phyloP scores from a whole-genome alignment of 2,329 filamentous ascomycete genomes.

The Calonectria hongkongensis region DNA sequence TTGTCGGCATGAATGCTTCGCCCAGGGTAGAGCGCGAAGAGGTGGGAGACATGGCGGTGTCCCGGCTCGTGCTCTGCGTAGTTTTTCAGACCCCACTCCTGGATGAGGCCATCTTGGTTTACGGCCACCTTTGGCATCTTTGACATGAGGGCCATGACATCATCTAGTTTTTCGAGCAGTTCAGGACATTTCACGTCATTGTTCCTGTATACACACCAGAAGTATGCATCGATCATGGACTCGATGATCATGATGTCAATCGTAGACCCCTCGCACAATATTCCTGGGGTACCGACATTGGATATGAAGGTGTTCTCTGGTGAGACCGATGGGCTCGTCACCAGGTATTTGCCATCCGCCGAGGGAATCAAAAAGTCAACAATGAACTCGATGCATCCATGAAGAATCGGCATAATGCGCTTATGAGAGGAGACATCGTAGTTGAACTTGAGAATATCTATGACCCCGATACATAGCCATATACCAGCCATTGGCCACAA shows the following conservation, averaged over 20 bases:
- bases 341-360: slow-evolving; percentile 52
- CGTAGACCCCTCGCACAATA: slow-evolving; percentile 54
- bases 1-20: slow-evolving; percentile 49
- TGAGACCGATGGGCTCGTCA: slow-evolving; percentile 53
- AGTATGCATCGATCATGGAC: slow-evolving; percentile 48
- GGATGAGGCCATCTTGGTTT: slow-evolving; percentile 55
- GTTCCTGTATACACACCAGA: slow-evolving; percentile 40
- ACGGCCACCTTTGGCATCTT: slow-evolving; percentile 41
- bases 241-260: slow-evolving; percentile 49
- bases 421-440: slow-evolving; percentile 44
- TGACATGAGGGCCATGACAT: slow-evolving; percentile 12
- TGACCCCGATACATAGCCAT: slow-evolving; percentile 51
- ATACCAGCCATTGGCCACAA: slow-evolving; percentile 53
- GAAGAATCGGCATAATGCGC: slow-evolving; percentile 56
- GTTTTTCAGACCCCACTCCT: slow-evolving; percentile 63
- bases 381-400: slow-evolving; percentile 61
- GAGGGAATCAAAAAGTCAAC: slow-evolving; percentile 60
- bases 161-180: background rate
- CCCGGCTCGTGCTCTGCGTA: slow-evolving; percentile 66
- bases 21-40: slow-evolving; percentile 69
- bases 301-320: slow-evolving; percentile 53
- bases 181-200: slow-evolving; percentile 12
- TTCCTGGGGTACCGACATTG: slow-evolving; percentile 34
- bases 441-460: slow-evolving; percentile 52
- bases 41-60: slow-evolving; percentile 70